phyloP scores from a whole-genome alignment of 306 rosid species.

The Sphenostylis stenocarpa region DNA sequence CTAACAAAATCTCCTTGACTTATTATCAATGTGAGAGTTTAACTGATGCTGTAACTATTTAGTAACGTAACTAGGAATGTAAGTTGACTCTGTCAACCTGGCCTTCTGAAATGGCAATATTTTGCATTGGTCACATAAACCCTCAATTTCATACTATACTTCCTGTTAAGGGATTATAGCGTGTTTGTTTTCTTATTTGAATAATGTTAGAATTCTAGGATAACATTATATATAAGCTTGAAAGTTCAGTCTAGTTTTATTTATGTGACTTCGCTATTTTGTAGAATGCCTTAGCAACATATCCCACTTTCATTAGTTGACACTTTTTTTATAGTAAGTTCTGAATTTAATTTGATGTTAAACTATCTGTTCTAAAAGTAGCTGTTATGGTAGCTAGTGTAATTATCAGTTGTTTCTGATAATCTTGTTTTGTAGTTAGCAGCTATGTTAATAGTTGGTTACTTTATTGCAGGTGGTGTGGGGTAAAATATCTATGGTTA shows the following conservation, averaged over 20 bases:
- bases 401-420: neutral
- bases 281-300: neutral
- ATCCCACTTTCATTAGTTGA: neutral
- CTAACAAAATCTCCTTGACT: neutral
- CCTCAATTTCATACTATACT: neutral
- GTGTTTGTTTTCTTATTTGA: neutral
- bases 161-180: neutral
- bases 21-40: neutral
- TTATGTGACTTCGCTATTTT: neutral
- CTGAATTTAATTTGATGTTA: neutral
- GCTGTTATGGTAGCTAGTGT: slow-evolving; percentile 1
- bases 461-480: slow-evolving; percentile 74
- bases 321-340: neutral
- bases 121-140: neutral
- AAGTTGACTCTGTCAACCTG: neutral
- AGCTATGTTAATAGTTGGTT: slow-evolving; percentile 12
- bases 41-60: neutral
- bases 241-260: slow-evolving; percentile 14
- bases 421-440: slow-evolving; percentile 6
- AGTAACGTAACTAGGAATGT: neutral
- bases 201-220: neutral
- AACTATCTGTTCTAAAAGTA: slow-evolving; percentile 11
- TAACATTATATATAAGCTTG: neutral
- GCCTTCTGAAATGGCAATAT: neutral
- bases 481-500: slow-evolving; percentile 92